Conservation (phyloP, 2,329 filamentous ascomycete species). For the Monilinia aucupariae region DNA sequence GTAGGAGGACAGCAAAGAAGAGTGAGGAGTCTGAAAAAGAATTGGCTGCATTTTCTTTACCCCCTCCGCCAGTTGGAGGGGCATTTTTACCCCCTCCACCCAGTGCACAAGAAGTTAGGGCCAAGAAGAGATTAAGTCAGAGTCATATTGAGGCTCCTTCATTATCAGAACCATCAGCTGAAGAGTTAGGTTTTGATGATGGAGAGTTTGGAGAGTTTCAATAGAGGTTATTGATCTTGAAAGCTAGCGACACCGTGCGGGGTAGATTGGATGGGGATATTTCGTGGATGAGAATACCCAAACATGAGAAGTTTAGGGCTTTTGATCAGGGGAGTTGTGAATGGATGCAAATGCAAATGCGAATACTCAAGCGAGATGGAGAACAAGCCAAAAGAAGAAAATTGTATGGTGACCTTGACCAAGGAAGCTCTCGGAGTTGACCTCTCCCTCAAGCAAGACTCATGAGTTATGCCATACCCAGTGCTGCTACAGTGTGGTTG, state of each 20-base stretch:
- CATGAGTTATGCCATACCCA: neutral
- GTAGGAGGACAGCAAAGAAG: slow-evolving; percentile 25
- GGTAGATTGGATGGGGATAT: neutral
- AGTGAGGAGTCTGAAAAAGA: slow-evolving; percentile 27
- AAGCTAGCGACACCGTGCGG: neutral
- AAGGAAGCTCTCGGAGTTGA: neutral
- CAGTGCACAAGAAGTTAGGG: slow-evolving; percentile 54
- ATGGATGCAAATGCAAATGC: no score
- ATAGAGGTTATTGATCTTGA: slow-evolving; percentile 20
- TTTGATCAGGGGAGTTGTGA: neutral
- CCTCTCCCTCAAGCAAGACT: neutral
- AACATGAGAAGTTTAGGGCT: no score
- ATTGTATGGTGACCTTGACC: neutral
- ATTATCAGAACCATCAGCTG: slow-evolving; percentile 36
- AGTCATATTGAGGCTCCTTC: slow-evolving; percentile 40
- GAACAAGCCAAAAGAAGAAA: no score
- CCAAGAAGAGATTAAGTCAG: slow-evolving; percentile 50
- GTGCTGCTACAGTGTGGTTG: neutral
- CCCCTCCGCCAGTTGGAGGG: slow-evolving; percentile 50
- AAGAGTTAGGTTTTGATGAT: slow-evolving; percentile 77
- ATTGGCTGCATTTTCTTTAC: slow-evolving; percentile 56
- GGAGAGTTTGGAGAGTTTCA: slow-evolving; percentile 81
- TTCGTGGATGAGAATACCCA: neutral
- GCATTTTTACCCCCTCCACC: slow-evolving; percentile 62
- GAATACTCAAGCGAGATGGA: neutral